Percentiles rank a stretch among this genome's conserved stretches.
phyloP scores from a whole-genome alignment of 2,329 filamentous ascomycete species.

The Pseudocercospora macadamiae region DNA sequence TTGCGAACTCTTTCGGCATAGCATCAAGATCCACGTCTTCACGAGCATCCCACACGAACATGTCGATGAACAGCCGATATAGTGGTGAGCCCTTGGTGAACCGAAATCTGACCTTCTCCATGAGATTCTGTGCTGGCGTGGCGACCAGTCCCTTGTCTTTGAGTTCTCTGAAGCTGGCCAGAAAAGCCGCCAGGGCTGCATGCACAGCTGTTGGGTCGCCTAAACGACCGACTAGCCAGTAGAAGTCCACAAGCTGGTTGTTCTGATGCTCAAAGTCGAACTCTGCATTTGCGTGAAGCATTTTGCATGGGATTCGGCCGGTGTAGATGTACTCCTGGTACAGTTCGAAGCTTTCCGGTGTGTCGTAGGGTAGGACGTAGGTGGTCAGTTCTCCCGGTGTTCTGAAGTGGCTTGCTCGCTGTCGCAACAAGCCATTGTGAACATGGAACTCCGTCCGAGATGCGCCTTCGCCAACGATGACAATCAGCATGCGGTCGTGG shows the following conservation, averaged over 20 bases:
- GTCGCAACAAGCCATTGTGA: no score
- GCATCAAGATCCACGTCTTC: background rate
- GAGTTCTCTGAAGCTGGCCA: background rate
- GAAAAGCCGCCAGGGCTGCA: background rate
- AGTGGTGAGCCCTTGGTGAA: background rate
- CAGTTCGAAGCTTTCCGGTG: background rate
- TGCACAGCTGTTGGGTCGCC: background rate
- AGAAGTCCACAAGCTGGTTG: background rate
- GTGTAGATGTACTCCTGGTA: background rate
- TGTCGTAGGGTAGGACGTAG: no score
- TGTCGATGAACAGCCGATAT: background rate
- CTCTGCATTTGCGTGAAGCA: background rate
- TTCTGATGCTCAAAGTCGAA: background rate
- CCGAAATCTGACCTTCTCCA: background rate
- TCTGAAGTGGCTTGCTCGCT: background rate
- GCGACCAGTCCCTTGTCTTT: background rate
- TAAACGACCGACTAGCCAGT: background rate
- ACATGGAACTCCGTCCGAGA: no score
- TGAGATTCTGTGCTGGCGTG: background rate
- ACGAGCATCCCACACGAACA: background rate
- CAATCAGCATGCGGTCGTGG: no score
- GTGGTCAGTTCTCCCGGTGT: background rate
- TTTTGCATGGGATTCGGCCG: background rate
- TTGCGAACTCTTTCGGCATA: background rate
- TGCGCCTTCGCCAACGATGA: no score